Evolutionary conservation across 306 rosid species (phyloP), one percentile per base, ranked within the genome.

Genomic region (Medicago arabica): DNA sequence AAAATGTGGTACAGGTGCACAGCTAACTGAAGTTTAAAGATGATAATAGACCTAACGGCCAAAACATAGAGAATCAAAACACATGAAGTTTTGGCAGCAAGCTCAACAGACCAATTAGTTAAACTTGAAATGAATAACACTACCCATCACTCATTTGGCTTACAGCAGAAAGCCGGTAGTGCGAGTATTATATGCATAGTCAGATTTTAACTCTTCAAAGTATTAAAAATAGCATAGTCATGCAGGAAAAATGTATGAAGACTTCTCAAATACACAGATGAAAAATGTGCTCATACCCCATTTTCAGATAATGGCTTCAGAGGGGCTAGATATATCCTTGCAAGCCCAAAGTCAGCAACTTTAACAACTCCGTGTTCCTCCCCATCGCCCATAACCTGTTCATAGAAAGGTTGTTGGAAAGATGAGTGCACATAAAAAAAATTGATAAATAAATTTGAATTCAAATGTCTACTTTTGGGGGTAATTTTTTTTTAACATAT

Each of bases 311-410:
- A 79, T 34, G 97, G 86, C 86, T 87, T 94, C 86, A 92, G 66
- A 61, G 98, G 98, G 66, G 95, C 96, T 82, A 89, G 98, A 81
- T 89, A 94, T 87, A 94, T 86, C 83, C 98, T 91, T 65, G 98
- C 98, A 84, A 94, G 98, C 82, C 98, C 98, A 85, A 94, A 94
- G 88, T 94, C 98, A 39, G 96, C 98, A 82, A 94, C 87, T 86
- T 94, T 94, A 64, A 94, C 88, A 80, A 91, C 84, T 41, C 98
- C 98, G 25, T 85, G 97, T 61, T 94, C 98, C 84, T 94, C 98
- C 53, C 75, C 93, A 2, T 94, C 98, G 16, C 98, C 98, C 97
- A 90, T 94, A 80, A 92, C 98, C 98, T 94, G 78, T 50, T 75
- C 13, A 64, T 47, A 47, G 47, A 84, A 51, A 23, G 67, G 62